Evolutionary conservation across 2,329 filamentous ascomycete genomes (phyloP).

Genomic region (Venturia nashicola): DNA sequence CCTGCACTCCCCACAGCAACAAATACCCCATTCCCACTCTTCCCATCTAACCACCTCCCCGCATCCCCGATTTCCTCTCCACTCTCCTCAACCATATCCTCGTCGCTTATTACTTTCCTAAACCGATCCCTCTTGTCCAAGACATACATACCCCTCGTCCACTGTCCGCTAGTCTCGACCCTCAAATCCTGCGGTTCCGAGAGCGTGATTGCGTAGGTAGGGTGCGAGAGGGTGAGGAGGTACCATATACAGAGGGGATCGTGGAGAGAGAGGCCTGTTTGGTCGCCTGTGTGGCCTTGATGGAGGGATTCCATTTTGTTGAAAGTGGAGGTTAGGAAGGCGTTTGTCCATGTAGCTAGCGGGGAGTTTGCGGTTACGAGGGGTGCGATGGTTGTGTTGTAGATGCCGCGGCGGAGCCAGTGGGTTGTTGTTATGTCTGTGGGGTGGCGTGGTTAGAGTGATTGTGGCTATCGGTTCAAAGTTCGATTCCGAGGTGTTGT

Average conservation of each 20-base stretch:
- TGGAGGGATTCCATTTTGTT: conserved; percentile 31
- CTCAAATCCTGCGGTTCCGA: conserved; percentile 61
- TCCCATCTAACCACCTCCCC: conserved; percentile 60
- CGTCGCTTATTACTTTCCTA: conserved; percentile 28
- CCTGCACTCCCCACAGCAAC: conserved; percentile 61
- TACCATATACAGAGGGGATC: conserved; percentile 33
- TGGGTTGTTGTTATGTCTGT: conserved; percentile 34
- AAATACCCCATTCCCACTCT: conserved; percentile 67
- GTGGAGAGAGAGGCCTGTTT: conserved; percentile 30
- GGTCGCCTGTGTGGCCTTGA: conserved; percentile 18
- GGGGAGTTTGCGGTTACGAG: conserved; percentile 24
- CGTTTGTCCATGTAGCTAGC: conserved; percentile 31
- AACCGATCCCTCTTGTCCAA: conserved; percentile 52
- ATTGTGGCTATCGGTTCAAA: too few relatives aligned
- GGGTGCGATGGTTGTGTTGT: conserved; percentile 19
- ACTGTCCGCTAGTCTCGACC: conserved; percentile 82
- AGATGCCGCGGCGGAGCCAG: conserved; percentile 27
- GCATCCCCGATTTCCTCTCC: conserved; percentile 63
- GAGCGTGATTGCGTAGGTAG: conserved; percentile 1
- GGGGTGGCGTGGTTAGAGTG: too few relatives aligned
- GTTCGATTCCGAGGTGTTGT: too few relatives aligned
- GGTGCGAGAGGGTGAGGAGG: conserved; percentile 12
- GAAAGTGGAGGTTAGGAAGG: conserved; percentile 34
- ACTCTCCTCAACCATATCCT: conserved; percentile 37
- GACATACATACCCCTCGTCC: conserved; percentile 86